Conservation (phyloP, 768 basidiomycete genomes). For the Daedaleopsis nitida region DNA sequence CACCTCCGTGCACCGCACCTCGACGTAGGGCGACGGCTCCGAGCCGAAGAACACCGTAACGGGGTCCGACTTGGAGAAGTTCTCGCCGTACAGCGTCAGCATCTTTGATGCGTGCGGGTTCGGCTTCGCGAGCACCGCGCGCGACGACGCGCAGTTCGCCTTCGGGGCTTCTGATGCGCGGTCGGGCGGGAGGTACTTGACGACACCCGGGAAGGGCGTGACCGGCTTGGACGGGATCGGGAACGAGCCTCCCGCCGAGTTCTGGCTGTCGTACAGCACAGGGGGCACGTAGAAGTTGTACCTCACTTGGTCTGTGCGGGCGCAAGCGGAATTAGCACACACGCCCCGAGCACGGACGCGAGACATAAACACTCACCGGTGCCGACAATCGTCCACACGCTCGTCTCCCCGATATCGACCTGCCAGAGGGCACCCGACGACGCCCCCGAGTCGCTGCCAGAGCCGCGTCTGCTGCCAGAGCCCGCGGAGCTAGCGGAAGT, state of each 20-base stretch:
- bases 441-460: slow-evolving; percentile 65
- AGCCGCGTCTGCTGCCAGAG: slow-evolving; percentile 62
- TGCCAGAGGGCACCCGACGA: slow-evolving; percentile 84
- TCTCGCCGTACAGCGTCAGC: slow-evolving; percentile 87
- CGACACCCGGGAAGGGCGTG: slow-evolving; percentile 83
- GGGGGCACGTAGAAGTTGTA: slow-evolving; percentile 95
- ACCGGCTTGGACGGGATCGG: slow-evolving; percentile 81
- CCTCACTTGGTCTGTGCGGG: slow-evolving; percentile 73
- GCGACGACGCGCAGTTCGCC: slow-evolving; percentile 62
- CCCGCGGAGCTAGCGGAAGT: slow-evolving; percentile 59
- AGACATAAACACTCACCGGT: slow-evolving; percentile 58
- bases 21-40: slow-evolving; percentile 84
- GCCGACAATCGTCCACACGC: slow-evolving; percentile 93
- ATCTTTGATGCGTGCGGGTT: slow-evolving; percentile 78
- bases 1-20: slow-evolving; percentile 86
- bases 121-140: slow-evolving; percentile 72
- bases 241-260: slow-evolving; percentile 65
- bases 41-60: slow-evolving; percentile 85
- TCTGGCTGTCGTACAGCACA: slow-evolving; percentile 78
- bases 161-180: slow-evolving; percentile 84
- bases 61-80: slow-evolving; percentile 83
- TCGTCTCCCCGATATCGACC: slow-evolving; percentile 91
- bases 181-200: slow-evolving; percentile 90
- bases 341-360: background rate
- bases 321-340: slow-evolving; percentile 13